phyloP scores from a whole-genome alignment of 192 early-diverging fungal species.

The Dissophora globulifera region DNA sequence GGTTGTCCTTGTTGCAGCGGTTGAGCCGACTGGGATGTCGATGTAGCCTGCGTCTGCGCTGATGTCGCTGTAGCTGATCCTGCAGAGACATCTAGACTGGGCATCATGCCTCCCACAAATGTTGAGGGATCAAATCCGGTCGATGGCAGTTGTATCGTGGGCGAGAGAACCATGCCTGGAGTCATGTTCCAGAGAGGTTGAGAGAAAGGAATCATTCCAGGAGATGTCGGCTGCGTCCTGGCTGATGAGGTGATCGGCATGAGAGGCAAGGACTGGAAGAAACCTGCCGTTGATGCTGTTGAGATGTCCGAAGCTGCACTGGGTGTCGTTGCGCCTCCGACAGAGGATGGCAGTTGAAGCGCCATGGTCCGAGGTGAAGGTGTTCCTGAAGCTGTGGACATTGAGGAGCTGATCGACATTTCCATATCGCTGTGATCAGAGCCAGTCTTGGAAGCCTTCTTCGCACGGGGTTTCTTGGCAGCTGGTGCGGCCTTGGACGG shows the following conservation, averaged over 20 bases:
- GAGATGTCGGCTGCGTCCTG: constrained; percentile 13
- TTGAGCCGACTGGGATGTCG: constrained; percentile 9
- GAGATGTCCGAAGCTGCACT: constrained; percentile 12
- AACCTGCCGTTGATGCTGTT: constrained; percentile 30
- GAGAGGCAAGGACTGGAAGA: constrained; percentile 38
- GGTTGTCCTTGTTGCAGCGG: constrained; percentile 21
- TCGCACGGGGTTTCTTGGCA: constrained; percentile 44
- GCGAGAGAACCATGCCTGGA: constrained; percentile 39
- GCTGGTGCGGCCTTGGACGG: constrained; percentile 15
- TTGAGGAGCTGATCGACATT: constrained; percentile 33
- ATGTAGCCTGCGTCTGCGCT: neutral
- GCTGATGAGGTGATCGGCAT: constrained; percentile 28
- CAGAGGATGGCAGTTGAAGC: constrained; percentile 21
- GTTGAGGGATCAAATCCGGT: constrained; percentile 39
- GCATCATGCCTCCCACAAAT: constrained; percentile 20
- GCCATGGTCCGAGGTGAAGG: constrained; percentile 39
- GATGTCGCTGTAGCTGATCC: constrained; percentile 7
- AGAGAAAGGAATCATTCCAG: constrained; percentile 29
- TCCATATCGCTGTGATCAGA: constrained; percentile 52
- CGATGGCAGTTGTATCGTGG: constrained; percentile 20
- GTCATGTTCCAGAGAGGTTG: constrained; percentile 47
- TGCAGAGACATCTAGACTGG: constrained; percentile 18
- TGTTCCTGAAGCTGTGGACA: constrained; percentile 21
- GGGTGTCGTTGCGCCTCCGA: neutral
- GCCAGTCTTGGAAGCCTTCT: constrained; percentile 35